phyloP scores from a whole-genome alignment of 2,329 filamentous ascomycete species.

The Colletotrichum salicis region DNA sequence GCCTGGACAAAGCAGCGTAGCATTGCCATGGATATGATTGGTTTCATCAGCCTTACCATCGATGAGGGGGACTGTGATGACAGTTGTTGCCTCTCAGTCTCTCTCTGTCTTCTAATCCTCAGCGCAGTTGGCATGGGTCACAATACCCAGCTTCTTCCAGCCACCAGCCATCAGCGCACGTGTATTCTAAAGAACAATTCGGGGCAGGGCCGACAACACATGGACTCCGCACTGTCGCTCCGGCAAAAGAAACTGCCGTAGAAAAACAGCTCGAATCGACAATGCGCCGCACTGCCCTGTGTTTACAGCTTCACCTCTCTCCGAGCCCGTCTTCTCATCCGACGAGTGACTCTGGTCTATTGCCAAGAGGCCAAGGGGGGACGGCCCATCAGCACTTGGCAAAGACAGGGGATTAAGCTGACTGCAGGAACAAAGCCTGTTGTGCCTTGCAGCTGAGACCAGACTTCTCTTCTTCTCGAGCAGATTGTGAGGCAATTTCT shows the following conservation, averaged over 20 bases:
- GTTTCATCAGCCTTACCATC: conserved; percentile 31
- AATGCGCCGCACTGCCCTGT: neutral
- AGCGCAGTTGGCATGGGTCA: neutral
- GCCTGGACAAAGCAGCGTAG: neutral
- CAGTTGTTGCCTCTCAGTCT: neutral
- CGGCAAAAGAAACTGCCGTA: neutral
- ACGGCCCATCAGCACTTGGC: neutral
- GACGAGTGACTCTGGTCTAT: neutral
- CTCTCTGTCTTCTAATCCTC: neutral
- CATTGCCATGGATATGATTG: conserved; percentile 5
- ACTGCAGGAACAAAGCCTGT: neutral
- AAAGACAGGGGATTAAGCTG: neutral
- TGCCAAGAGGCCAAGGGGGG: neutral
- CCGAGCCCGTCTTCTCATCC: neutral
- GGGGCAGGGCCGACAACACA: neutral
- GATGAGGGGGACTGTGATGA: neutral
- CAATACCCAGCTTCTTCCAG: neutral
- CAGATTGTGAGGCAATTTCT: neutral
- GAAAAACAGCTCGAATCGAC: neutral
- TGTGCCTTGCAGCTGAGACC: neutral
- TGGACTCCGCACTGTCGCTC: too few relatives aligned
- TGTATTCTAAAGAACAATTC: neutral
- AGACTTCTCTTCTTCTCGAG: neutral
- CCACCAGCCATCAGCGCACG: neutral
- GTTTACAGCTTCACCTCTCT: neutral